phyloP scores from a whole-genome alignment of 169 alveolate genomes.

The Plasmodium gaboni region DNA sequence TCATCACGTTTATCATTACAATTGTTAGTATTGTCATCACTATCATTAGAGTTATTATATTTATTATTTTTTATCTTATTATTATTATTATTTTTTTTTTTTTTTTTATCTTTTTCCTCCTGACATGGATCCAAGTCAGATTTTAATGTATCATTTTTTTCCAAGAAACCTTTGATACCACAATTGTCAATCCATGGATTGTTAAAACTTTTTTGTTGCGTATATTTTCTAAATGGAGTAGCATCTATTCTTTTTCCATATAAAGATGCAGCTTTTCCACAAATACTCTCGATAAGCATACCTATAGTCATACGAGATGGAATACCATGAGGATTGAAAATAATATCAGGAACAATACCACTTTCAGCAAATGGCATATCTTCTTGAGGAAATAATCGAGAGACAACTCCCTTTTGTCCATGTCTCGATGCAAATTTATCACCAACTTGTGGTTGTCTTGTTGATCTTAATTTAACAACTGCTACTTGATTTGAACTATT shows the following conservation, averaged over 20 bases:
- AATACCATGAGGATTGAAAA: conserved; percentile 99
- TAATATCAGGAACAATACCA: conserved; percentile 99
- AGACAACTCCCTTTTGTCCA: conserved; percentile 99
- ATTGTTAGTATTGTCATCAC: not conserved
- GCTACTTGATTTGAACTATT: conserved; percentile 65
- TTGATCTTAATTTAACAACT: conserved; percentile 78
- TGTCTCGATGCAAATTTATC: conserved; percentile 99
- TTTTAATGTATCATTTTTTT: not conserved
- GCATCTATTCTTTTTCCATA: conserved; percentile 96
- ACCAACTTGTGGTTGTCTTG: conserved; percentile 97
- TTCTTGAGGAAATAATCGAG: conserved; percentile 97
- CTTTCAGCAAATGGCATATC: conserved; percentile 99
- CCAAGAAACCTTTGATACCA: conserved; percentile 84
- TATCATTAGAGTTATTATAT: not conserved
- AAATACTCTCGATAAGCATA: conserved; percentile 98
- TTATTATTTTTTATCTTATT: conserved; percentile 43
- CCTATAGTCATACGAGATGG: conserved; percentile 99
- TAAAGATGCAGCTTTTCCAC: conserved; percentile 98
- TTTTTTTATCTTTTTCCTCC: conserved; percentile 76
- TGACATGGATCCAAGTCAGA: not conserved
- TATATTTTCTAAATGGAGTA: conserved; percentile 90
- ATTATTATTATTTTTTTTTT: conserved; percentile 75
- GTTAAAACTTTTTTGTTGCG: conserved; percentile 80
- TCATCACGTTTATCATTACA: not conserved
- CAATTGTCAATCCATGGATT: conserved; percentile 87